Evolutionary conservation across 352 stramenopile species (phyloP), one percentile per base, ranked within the genome.

Genomic region (Thraustochytrium sp.): DNA sequence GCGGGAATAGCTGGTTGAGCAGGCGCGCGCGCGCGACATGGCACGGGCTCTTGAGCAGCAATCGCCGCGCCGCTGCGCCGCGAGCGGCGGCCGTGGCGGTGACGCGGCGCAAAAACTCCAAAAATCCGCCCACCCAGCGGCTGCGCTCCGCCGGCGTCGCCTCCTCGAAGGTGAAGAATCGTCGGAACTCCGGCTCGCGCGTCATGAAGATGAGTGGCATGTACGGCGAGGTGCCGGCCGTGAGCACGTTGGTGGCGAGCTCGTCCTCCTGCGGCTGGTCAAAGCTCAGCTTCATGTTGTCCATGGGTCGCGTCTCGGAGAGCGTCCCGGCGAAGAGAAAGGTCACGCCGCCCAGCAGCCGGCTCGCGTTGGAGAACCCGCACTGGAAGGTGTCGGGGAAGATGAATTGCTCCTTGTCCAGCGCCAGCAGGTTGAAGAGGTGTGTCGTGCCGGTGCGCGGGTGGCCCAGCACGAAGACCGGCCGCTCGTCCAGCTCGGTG

Each of bases 201-300:
- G 53, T 68, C 86, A 90, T 89, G 51, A 91, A 89, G 46, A 82
- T 84, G 21, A 89, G 44, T 2, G 85, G 63, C 85, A 89, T 88
- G 76, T 91, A 90, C n/a, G 88, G 88, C 40, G 76, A 87, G 51
- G 40, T 76, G 0, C 65, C 84, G 13, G 62, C 62, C 34, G 74
- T 85, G 2, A 91, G 64, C 0, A 88, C 16, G 48, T 82, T 88
- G 21, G 83, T 87, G 0, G 85, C 87, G 18, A 89, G 74, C 76
- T 91, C 88, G 82, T 91, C 88, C 85, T 91, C 88, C 48, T 91
- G 87, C 9, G 88, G 88, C 38, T 88, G 51, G 84, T 90, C 87
- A 78, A 89, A 90, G 62, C 85, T 31, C 2, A 91, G 56, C 2
- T 73, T 74, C 18, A 91, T 85, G 84, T 89, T 89, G 62, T 91